Conservation (phyloP, 176 grass and related monocot genomes). For the Bothriochloa decipiens region DNA sequence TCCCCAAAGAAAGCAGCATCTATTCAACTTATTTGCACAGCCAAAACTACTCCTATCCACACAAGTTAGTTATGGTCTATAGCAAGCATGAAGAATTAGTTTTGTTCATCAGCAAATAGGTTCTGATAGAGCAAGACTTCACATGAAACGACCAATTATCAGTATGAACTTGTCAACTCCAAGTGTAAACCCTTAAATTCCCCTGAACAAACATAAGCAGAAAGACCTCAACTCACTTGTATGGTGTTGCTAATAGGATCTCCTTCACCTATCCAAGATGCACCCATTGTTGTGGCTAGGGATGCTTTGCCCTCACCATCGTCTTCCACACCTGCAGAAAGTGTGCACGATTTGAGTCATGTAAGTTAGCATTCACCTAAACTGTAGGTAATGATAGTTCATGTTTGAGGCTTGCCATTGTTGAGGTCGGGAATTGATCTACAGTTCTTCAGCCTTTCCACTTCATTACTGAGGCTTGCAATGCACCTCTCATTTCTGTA, state of each 20-base stretch:
- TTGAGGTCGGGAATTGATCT: conserved; percentile 46
- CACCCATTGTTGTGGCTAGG: neutral
- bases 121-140: neutral
- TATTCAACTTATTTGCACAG: no score
- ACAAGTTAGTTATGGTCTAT: no score
- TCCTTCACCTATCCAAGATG: neutral
- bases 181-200: neutral
- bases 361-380: conserved; percentile 29
- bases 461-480: neutral
- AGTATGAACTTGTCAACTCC: neutral
- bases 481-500: neutral
- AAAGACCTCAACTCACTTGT: conserved; percentile 11
- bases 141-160: neutral
- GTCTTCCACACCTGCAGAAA: neutral
- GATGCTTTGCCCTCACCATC: conserved; percentile 7
- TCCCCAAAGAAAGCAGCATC: no score
- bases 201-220: neutral
- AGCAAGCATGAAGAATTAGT: no score
- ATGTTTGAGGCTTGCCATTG: conserved; percentile 21
- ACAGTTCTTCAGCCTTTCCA: conserved; percentile 36
- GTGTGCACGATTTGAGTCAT: conserved; percentile 7
- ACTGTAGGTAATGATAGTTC: conserved; percentile 15
- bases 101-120: no score
- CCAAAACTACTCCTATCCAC: no score
- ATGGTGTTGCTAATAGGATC: neutral